Evolutionary conservation across 345 rosid species (phyloP).

Genomic region (Bruguiera gymnorhiza): DNA sequence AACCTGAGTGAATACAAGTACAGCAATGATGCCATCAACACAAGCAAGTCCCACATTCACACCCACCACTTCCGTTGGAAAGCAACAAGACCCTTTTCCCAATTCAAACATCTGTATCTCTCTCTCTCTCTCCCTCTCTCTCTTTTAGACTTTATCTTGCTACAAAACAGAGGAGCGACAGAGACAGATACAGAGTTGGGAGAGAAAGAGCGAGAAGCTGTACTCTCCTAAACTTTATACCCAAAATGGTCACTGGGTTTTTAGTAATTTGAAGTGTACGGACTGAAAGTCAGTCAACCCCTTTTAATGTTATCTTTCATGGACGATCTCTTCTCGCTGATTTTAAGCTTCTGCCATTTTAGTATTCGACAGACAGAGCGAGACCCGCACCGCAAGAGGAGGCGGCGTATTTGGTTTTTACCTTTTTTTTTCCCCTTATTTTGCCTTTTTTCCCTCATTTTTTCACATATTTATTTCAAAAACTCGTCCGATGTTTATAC

Average conservation of each 20-base stretch:
- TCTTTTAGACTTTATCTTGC: constrained; percentile 2
- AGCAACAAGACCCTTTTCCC: constrained; percentile 29
- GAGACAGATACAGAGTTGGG: neutral
- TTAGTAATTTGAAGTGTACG: constrained; percentile 15
- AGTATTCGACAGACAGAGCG: neutral
- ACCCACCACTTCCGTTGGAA: constrained; percentile 29
- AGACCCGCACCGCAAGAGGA: neutral
- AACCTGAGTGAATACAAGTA: constrained; percentile 50
- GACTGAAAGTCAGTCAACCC: constrained; percentile 10
- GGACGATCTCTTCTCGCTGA: constrained; percentile 32
- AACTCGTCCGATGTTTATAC: no score
- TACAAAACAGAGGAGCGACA: neutral
- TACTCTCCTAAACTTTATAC: neutral
- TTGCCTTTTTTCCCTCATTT: no score
- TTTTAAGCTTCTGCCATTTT: constrained; percentile 15
- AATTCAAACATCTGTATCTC: constrained; percentile 18
- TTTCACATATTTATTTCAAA: no score
- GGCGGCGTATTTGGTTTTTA: neutral
- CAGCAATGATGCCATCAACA: constrained; percentile 42
- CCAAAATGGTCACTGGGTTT: constrained; percentile 5
- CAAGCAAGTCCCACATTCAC: constrained; percentile 42
- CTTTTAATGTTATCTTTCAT: constrained; percentile 33
- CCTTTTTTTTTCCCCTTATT: neutral
- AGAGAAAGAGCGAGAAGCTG: neutral
- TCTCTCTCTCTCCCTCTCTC: neutral